phyloP scores from a whole-genome alignment of 176 grass and related monocot species.

The Cocos nucifera region DNA sequence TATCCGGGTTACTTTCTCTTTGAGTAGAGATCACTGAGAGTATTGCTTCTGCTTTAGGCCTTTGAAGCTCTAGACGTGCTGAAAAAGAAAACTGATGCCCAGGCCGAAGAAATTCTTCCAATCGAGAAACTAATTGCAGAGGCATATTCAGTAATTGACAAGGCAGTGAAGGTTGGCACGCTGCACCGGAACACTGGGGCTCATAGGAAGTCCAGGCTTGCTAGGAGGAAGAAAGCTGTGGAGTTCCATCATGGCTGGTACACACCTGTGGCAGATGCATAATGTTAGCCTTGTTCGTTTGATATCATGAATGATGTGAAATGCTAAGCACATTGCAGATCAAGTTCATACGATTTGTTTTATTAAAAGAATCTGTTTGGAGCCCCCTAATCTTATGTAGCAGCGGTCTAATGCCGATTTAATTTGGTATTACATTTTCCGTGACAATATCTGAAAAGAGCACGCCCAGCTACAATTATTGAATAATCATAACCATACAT shows the following conservation, averaged over 20 bases:
- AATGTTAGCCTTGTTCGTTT: too few relatives aligned
- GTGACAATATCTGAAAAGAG: too few relatives aligned
- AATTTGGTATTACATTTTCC: too few relatives aligned
- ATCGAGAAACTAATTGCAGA: slow-evolving; percentile 71
- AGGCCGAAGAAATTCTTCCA: slow-evolving; percentile 62
- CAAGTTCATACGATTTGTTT: too few relatives aligned
- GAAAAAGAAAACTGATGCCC: slow-evolving; percentile 71
- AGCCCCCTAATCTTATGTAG: too few relatives aligned
- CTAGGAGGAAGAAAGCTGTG: slow-evolving; percentile 74
- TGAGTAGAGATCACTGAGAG: background rate
- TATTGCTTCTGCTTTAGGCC: slow-evolving; percentile 34
- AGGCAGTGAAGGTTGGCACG: slow-evolving; percentile 70
- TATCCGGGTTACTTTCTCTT: too few relatives aligned
- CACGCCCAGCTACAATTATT: too few relatives aligned
- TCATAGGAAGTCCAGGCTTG: slow-evolving; percentile 72
- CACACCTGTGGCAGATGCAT: slow-evolving; percentile 34
- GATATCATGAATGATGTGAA: too few relatives aligned
- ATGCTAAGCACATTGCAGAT: too few relatives aligned
- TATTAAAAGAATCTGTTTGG: too few relatives aligned
- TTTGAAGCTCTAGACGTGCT: slow-evolving; percentile 61
- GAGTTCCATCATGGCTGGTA: slow-evolving; percentile 87
- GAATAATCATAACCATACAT: too few relatives aligned
- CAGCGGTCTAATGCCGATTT: too few relatives aligned
- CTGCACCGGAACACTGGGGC: slow-evolving; percentile 80
- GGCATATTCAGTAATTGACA: slow-evolving; percentile 82